Conservation (phyloP, 2,329 filamentous ascomycete genomes). For the Cyphellophora europaea region DNA sequence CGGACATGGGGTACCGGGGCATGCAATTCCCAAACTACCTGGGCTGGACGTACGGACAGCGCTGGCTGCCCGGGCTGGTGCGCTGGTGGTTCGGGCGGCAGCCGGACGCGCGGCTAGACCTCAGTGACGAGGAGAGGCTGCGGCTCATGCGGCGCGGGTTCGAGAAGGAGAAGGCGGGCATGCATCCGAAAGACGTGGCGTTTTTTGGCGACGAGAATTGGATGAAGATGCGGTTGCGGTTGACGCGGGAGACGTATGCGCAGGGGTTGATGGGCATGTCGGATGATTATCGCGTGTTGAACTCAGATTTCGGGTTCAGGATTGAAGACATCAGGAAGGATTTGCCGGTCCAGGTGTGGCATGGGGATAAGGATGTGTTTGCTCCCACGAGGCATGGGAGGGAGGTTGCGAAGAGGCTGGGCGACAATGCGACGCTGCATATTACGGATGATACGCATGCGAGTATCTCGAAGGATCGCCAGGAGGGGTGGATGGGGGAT, state of each 20-base stretch:
- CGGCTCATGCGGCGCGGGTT: slow-evolving; percentile 12
- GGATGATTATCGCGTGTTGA: slow-evolving; percentile 23
- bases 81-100: slow-evolving; percentile 21
- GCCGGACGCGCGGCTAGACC: slow-evolving; percentile 21
- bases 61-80: slow-evolving; percentile 16
- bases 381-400: slow-evolving; percentile 26
- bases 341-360: slow-evolving; percentile 28
- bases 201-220: slow-evolving; percentile 18
- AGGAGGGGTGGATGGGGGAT: too few species aligned
- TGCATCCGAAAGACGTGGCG: slow-evolving; percentile 18
- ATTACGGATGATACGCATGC: slow-evolving; percentile 27
- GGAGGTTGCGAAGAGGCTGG: slow-evolving; percentile 23
- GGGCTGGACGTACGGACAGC: slow-evolving; percentile 24
- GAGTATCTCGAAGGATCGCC: too few species aligned
- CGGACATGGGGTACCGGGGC: slow-evolving; percentile 27
- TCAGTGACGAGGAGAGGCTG: slow-evolving; percentile 25
- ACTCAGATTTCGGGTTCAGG: slow-evolving; percentile 23
- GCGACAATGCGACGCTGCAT: slow-evolving; percentile 21
- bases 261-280: slow-evolving; percentile 23
- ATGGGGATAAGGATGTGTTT: slow-evolving; percentile 24
- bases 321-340: slow-evolving; percentile 27
- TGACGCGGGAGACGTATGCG: slow-evolving; percentile 19
- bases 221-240: slow-evolving; percentile 17
- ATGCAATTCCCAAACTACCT: slow-evolving; percentile 19
- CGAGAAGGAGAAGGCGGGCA: slow-evolving; percentile 1